Conservation (phyloP, 441 rosid species). For the Populus hybrid region DNA sequence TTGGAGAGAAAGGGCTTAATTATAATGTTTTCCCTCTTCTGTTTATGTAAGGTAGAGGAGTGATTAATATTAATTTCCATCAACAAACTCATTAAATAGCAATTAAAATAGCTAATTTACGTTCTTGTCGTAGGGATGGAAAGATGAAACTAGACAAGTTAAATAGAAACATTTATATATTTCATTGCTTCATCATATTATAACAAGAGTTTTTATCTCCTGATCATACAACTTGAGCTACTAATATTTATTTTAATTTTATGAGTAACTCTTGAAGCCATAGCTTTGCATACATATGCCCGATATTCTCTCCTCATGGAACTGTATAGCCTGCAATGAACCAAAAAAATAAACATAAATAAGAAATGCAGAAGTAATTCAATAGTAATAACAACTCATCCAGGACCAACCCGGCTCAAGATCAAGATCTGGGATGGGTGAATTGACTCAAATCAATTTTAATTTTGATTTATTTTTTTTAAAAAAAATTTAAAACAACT, state of each 20-base stretch:
- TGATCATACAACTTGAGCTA: background rate
- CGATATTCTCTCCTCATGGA: background rate
- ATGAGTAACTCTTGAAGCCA: background rate
- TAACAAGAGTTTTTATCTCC: background rate
- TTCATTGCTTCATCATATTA: background rate
- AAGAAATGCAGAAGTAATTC: background rate
- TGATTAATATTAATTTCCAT: too few species aligned
- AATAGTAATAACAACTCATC: too few species aligned
- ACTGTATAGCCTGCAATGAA: slow-evolving; percentile 7
- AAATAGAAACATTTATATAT: too few species aligned
- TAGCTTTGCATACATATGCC: background rate
- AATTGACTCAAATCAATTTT: too few species aligned
- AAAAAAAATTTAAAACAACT: too few species aligned
- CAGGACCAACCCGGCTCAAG: too few species aligned
- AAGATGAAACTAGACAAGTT: background rate
- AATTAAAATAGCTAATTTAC: too few species aligned
- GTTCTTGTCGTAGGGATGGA: background rate
- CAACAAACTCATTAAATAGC: background rate
- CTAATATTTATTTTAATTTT: background rate
- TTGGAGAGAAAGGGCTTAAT: too few species aligned
- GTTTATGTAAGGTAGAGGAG: too few species aligned
- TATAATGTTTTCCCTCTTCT: too few species aligned
- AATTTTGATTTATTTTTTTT: too few species aligned
- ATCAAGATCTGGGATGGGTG: too few species aligned
- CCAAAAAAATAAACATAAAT: background rate